phyloP scores from a whole-genome alignment of 352 stramenopile genomes.

The Globisporangium takayamanum region DNA sequence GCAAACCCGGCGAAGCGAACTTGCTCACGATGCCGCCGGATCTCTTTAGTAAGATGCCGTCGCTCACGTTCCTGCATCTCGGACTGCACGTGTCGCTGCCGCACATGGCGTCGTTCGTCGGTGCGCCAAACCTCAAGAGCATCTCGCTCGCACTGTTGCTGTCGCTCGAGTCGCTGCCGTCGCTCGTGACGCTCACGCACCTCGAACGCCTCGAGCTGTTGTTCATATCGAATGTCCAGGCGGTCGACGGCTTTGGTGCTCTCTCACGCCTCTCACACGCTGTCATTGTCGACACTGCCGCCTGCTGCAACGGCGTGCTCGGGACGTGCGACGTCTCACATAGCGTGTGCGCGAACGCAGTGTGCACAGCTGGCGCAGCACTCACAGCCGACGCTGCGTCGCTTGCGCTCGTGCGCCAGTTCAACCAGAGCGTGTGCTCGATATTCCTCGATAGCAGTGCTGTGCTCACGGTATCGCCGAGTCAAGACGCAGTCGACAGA shows the following conservation, averaged over 20 bases:
- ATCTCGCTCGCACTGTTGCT: constrained; percentile 21
- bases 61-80: constrained; percentile 32
- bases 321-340: not conserved
- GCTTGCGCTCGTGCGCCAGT: not conserved
- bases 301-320: constrained; percentile 3
- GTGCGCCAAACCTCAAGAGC: constrained; percentile 22
- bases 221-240: constrained; percentile 9
- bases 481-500: not conserved
- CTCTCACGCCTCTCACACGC: not conserved
- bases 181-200: constrained; percentile 7
- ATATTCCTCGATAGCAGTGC: not conserved
- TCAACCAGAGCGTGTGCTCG: not conserved
- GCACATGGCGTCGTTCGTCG: constrained; percentile 20
- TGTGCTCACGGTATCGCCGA: not conserved
- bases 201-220: constrained; percentile 16
- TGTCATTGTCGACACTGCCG: not conserved
- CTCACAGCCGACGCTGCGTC: not conserved
- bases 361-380: not conserved
- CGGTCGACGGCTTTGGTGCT: constrained; percentile 11
- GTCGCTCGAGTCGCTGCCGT: constrained; percentile 17
- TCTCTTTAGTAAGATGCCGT: constrained; percentile 27
- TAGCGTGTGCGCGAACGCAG: not conserved
- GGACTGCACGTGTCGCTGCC: constrained; percentile 20
- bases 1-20: constrained; percentile 17
- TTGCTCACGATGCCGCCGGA: constrained; percentile 16